A percentile compares a stretch with the other conserved stretches of the same genome.
phyloP scores from a whole-genome alignment of 2,329 filamentous ascomycete genomes.

The Sporothrix schenckii region DNA sequence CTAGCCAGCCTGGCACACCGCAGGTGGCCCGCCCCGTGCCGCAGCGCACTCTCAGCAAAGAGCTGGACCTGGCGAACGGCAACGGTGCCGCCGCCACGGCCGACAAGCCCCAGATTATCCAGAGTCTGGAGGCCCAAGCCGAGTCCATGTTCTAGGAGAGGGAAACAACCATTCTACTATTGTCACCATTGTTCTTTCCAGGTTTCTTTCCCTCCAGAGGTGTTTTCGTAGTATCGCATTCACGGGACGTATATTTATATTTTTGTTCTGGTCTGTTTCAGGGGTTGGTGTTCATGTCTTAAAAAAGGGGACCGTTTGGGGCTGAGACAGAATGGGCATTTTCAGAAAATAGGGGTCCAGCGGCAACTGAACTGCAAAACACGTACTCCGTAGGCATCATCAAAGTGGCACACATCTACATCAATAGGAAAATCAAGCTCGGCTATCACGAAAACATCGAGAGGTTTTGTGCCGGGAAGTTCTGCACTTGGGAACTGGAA shows the following conservation, averaged over 20 bases:
- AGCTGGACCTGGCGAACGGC: constrained; percentile 44
- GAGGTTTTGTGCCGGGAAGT: too few species aligned
- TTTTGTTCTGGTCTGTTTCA: background rate
- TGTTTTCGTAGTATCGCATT: too few species aligned
- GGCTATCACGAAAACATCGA: background rate
- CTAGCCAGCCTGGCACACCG: constrained; percentile 69
- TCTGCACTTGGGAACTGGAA: too few species aligned
- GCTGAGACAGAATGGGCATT: constrained; percentile 7
- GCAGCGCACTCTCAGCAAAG: constrained; percentile 51
- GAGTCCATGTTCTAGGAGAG: constrained; percentile 33
- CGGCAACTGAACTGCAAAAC: background rate
- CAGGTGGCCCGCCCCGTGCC: constrained; percentile 59
- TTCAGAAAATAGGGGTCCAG: constrained; percentile 17
- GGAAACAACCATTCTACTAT: too few species aligned
- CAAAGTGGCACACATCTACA: background rate
- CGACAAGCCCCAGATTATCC: constrained; percentile 36
- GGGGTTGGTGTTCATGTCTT: constrained; percentile 15
- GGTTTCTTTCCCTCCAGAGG: background rate
- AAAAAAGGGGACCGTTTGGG: constrained; percentile 9
- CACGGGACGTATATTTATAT: background rate
- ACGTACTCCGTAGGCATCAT: background rate
- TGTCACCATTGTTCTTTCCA: background rate
- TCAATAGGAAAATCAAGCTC: background rate
- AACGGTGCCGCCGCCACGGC: constrained; percentile 1
- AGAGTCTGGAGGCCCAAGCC: constrained; percentile 45